A percentile compares a stretch with the other conserved stretches of the same genome.
These are phyloP conservation scores for Thalia dealbata DNA, from an alignment of 176 grass and related monocot genomes.

Conservation along the genomic window DNA sequence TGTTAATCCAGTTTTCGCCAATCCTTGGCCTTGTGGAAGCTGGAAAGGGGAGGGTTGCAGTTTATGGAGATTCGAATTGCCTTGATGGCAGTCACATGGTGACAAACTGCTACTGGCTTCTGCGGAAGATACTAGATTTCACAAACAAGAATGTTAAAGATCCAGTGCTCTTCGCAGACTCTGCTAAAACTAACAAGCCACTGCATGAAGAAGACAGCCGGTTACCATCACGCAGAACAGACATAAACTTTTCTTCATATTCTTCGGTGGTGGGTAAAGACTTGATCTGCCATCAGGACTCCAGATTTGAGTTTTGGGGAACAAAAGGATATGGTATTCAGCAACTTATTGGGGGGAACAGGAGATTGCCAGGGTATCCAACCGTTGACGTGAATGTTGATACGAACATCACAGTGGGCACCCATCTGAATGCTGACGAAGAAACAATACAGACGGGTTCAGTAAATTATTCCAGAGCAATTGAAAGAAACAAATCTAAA, in stretches of 20 bases:
- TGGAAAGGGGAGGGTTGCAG: slow-evolving; percentile 57
- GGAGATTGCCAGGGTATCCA: slow-evolving; percentile 64
- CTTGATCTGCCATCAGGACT: slow-evolving; percentile 71
- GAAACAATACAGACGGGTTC: slow-evolving; percentile 17
- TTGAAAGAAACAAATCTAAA: slow-evolving; percentile 30
- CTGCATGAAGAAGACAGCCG: slow-evolving; percentile 34
- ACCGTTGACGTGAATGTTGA: slow-evolving; percentile 21
- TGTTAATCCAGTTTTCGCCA: slow-evolving; percentile 41
- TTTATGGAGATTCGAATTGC: slow-evolving; percentile 96
- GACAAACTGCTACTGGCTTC: slow-evolving; percentile 97
- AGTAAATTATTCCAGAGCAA: slow-evolving; percentile 21
- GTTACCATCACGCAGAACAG: slow-evolving; percentile 49
- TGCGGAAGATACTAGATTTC: slow-evolving; percentile 84
- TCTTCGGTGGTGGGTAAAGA: slow-evolving; percentile 65
- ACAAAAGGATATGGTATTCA: slow-evolving; percentile 62
- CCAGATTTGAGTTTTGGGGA: slow-evolving; percentile 79
- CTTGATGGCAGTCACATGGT: slow-evolving; percentile 99
- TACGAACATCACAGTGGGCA: slow-evolving; percentile 26
- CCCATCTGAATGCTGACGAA: slow-evolving; percentile 26
- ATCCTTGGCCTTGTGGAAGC: slow-evolving; percentile 73
- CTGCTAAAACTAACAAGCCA: slow-evolving; percentile 45
- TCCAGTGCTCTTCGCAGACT: slow-evolving; percentile 73
- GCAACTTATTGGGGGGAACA: slow-evolving; percentile 38
- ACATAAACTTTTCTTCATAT: slow-evolving; percentile 84
- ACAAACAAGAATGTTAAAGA: slow-evolving; percentile 70